Conservation (phyloP, 768 basidiomycete species). For the Dioszegia aurantiaca region DNA sequence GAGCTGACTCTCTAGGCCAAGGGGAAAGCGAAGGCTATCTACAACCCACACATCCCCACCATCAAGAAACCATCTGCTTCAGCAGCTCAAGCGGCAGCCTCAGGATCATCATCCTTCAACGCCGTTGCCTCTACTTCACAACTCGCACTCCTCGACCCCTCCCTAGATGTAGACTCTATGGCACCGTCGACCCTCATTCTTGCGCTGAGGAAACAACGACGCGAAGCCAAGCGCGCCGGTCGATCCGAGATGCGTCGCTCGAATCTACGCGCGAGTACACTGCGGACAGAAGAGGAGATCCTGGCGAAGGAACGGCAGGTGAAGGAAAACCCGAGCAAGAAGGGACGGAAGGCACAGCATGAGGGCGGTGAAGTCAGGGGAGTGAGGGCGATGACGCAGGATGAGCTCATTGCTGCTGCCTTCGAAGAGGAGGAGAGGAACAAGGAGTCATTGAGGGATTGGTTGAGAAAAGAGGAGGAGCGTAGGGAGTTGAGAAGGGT, state of each 20-base stretch:
- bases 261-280: conserved; percentile 38
- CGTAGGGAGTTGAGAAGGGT: conserved; percentile 39
- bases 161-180: conserved; percentile 31
- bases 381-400: conserved; percentile 39
- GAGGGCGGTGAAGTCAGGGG: conserved; percentile 37
- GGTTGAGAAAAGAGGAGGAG: conserved; percentile 49
- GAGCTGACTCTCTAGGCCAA: conserved; percentile 28
- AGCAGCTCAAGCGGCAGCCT: not conserved
- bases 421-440: conserved; percentile 49
- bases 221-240: conserved; percentile 31
- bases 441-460: conserved; percentile 41
- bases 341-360: conserved; percentile 34
- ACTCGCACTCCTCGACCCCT: conserved; percentile 21
- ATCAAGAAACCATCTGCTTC: conserved; percentile 17
- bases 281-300: conserved; percentile 39
- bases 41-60: conserved; percentile 28
- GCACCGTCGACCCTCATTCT: conserved; percentile 42
- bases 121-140: conserved; percentile 3
- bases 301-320: conserved; percentile 25
- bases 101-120: not conserved
- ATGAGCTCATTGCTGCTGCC: conserved; percentile 47
- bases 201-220: conserved; percentile 34
- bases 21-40: conserved; percentile 38
- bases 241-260: conserved; percentile 39
- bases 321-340: conserved; percentile 21